Evolutionary conservation across 208 protist genomes (phyloP), one percentile per base, ranked within the genome.

Genomic region (Acanthamoeba lenticulata): DNA sequence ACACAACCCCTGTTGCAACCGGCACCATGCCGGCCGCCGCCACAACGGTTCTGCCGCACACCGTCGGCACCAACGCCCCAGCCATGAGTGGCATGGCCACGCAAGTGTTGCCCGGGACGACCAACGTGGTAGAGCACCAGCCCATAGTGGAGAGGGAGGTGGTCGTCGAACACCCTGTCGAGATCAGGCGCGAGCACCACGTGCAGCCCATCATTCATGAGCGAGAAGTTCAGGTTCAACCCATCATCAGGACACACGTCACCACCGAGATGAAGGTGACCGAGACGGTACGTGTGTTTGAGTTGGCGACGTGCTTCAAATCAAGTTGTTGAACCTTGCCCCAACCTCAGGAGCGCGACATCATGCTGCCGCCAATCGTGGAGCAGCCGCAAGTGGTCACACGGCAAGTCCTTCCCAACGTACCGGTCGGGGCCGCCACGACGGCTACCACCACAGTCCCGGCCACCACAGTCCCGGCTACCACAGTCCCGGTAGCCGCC

Each of bases 131-230:
- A 13, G 74, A 85, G 27, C 74, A 85, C 32, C 42, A 45, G 36
- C 74, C 74, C 42, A 85, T 85, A 9, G 55, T 85, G 2, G 42
- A 85, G 44, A 34, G 44, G 42, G 42, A 85, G 44, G n/a, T 85
- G n/a, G 19, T 85, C 4, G 42, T 49, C 1, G 74, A 85, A 29
- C 74, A 85, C 32, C 74, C 74, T 15, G 74, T 85, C 42, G 74
- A 85, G 44, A 29, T 85, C 3, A 45, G 74, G 44, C 74, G 24
- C 11, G 74, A 85, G 74, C 74, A 85, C 44, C 74, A 85, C 74
- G 21, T 85, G 0, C 74, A 85, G 74, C 74, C 74, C 15, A 34
- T 85, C 42, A 85, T 85, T 21, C 74, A 85, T 40, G 74, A 85
- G 44, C 1, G 42, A 3, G 74, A 85, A 19, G 40, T 19, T 21